Conservation (phyloP, 2,329 filamentous ascomycete genomes). For the Colletotrichum limetticola region DNA sequence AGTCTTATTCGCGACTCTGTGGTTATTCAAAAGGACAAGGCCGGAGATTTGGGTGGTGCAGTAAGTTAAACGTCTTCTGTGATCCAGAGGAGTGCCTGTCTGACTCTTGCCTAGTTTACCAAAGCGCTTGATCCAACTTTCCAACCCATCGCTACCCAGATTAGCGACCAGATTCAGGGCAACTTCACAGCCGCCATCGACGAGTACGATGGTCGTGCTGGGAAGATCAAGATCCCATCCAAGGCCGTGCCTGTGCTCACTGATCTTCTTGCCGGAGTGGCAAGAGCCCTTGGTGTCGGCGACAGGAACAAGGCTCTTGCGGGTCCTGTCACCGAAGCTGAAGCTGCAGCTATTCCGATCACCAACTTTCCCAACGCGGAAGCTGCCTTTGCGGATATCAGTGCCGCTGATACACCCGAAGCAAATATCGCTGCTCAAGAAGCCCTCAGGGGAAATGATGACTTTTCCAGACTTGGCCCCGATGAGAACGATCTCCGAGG, state of each 20-base stretch:
- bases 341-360: background rate
- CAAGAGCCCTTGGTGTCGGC: slow-evolving; percentile 22
- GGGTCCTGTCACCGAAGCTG: background rate
- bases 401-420: slow-evolving; percentile 4
- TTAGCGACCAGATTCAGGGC: slow-evolving; percentile 9
- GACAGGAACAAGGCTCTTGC: background rate
- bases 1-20: slow-evolving; percentile 27
- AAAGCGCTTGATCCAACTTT: slow-evolving; percentile 9
- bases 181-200: slow-evolving; percentile 15
- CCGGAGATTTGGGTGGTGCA: slow-evolving; percentile 7
- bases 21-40: slow-evolving; percentile 19
- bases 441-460: background rate
- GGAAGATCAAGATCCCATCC: slow-evolving; percentile 32
- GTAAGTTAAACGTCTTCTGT: background rate
- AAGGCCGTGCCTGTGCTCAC: slow-evolving; percentile 22
- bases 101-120: slow-evolving; percentile 1
- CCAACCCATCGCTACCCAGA: background rate
- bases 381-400: slow-evolving; percentile 11
- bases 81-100: background rate
- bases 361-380: background rate
- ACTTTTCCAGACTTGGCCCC: background rate
- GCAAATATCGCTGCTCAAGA: slow-evolving; percentile 2
- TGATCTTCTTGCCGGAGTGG: slow-evolving; percentile 19
- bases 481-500: slow-evolving; percentile 27
- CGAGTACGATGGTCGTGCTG: slow-evolving; percentile 21